Base-by-base conservation (phyloP, 257 asterid species). In the Agastache rugosa region DNA sequence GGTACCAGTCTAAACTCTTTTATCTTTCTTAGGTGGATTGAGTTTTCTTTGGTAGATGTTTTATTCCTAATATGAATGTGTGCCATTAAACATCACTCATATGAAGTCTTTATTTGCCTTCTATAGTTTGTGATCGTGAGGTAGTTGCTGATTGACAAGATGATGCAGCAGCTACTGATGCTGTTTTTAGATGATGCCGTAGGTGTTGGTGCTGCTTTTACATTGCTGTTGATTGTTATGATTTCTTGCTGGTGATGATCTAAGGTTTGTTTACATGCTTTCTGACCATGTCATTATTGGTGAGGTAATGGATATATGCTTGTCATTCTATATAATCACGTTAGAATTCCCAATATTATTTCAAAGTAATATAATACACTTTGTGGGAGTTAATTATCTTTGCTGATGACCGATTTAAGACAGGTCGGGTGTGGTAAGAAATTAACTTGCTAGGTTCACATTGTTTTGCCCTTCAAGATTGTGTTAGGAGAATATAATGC, bases 81-180 rank as follows among this genome's bases (percentile, higher is more conserved):
- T 51, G 25, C 72, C 51, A 34, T 77, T 82, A 51, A 37, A 44
- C 44, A 37, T 61, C 64, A 76, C 93, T 84, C 80, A 88, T 86
- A 17, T 67, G 84, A 71, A 81, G 77, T 79, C 71, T 86, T 78
- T 82, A 72, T 83, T 86, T 86, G 88, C 87, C 91, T 88, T 87
- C 81, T 86, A 79, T 91, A 87, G 97, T 83, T 85, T 80, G 87
- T 88, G 74, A 45, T 19, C 86, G 73, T 78, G 97, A 84, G 83
- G 85, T 77, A 81, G 91, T 82, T 80, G 93, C 85, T 84, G 91
- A 76, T 63, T 75, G 86, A 37, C 77, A 77, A 80, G 87, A 79
- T 78, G 89, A 81, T 77, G 90, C 81, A 79, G 87, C 80, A 80
- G 84, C 81, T 73, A 68, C 77, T 77, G 89, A 77, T 85, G 87